Evolutionary conservation across 73 alveolate species (phyloP).

Genomic region (Symbiodinium pilosum): DNA sequence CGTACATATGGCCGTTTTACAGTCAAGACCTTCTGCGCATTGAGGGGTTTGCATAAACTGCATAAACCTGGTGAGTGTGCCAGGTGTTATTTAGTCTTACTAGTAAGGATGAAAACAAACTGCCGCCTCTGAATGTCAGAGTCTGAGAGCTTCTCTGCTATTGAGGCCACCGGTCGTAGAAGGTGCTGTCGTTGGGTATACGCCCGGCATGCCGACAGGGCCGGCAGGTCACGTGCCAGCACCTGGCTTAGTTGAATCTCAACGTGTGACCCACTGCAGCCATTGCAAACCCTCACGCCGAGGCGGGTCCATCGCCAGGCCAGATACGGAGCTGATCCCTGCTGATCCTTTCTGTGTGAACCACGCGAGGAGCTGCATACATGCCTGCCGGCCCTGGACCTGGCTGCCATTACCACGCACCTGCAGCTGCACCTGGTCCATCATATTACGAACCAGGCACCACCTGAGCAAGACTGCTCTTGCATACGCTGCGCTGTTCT

Average conservation of each 20-base stretch:
- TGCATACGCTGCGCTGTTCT: not conserved
- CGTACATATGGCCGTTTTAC: too few relatives aligned
- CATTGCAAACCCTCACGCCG: not conserved
- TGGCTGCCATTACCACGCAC: conserved; percentile 32
- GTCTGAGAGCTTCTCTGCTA: not conserved
- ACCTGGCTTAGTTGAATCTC: not conserved
- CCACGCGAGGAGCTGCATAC: not conserved
- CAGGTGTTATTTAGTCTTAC: too few relatives aligned
- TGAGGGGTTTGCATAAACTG: too few relatives aligned
- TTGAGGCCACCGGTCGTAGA: conserved; percentile 73
- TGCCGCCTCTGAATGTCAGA: not conserved
- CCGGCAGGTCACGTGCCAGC: not conserved
- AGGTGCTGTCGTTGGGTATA: conserved; percentile 82
- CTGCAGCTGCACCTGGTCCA: conserved; percentile 50
- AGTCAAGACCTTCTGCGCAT: too few relatives aligned
- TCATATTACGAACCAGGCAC: conserved; percentile 43
- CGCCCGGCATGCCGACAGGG: conserved; percentile 78
- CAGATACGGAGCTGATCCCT: not conserved
- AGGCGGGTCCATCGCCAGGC: conserved; percentile 1
- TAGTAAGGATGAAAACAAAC: too few relatives aligned
- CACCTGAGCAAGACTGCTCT: not conserved
- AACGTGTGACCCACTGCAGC: not conserved
- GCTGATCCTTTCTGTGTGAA: too few relatives aligned
- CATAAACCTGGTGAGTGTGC: too few relatives aligned
- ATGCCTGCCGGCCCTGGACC: conserved; percentile 35